Evolutionary conservation across 164 flowering plant species (phyloP).

Genomic region (Umbellularia californica): DNA sequence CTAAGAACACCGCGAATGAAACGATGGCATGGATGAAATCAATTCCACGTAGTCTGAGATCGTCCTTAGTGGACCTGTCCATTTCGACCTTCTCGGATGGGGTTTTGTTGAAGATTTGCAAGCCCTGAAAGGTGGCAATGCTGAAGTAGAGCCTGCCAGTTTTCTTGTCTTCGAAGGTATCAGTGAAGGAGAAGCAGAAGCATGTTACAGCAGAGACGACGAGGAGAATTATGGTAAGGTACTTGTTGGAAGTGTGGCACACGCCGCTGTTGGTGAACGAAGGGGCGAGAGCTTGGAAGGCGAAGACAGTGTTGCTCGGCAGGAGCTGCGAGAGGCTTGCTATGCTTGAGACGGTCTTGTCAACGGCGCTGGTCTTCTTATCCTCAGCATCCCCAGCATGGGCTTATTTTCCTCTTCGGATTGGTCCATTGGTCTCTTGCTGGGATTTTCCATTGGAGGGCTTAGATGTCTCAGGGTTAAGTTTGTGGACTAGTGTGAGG

Average conservation of each 20-base stretch:
- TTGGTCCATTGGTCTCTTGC: too few relatives aligned
- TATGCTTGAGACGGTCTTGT: slow-evolving; percentile 8
- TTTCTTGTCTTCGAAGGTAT: slow-evolving; percentile 10
- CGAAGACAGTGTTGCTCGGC: slow-evolving; percentile 24
- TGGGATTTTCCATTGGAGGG: too few relatives aligned
- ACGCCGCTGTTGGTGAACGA: slow-evolving; percentile 23
- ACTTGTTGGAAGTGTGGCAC: slow-evolving; percentile 16
- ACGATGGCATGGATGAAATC: slow-evolving; percentile 47
- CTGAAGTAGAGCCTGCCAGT: slow-evolving; percentile 19
- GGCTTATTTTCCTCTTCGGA: too few relatives aligned
- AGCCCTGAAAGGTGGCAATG: slow-evolving; percentile 19
- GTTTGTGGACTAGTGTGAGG: too few relatives aligned
- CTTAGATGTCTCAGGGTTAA: too few relatives aligned
- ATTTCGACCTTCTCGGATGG: background rate
- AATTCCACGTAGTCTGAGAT: slow-evolving; percentile 11
- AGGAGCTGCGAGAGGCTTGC: slow-evolving; percentile 23
- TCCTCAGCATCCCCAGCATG: too few relatives aligned
- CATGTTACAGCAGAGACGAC: slow-evolving; percentile 15
- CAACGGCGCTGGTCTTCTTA: too few relatives aligned
- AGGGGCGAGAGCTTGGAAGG: slow-evolving; percentile 27
- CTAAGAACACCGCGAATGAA: slow-evolving; percentile 37
- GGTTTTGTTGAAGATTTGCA: slow-evolving; percentile 11
- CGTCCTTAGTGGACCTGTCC: background rate
- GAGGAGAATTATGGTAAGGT: slow-evolving; percentile 16
- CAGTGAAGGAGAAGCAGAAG: slow-evolving; percentile 18